A percentile compares a stretch with the other conserved stretches of the same genome.
phyloP scores from a whole-genome alignment of 1,139 yeast genomes.

The Suhomyces yuchorum region DNA sequence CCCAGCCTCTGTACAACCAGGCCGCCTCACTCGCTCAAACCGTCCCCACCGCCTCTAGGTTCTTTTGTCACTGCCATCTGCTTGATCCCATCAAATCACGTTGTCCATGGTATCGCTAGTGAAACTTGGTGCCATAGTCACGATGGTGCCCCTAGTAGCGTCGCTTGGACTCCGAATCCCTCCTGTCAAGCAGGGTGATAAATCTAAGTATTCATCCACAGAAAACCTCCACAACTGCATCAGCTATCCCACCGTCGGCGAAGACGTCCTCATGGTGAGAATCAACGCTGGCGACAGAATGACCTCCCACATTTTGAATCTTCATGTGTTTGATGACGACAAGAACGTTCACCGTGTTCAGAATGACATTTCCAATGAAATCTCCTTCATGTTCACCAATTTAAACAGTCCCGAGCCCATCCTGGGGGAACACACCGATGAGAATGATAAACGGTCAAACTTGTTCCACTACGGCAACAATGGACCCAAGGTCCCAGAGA shows the following conservation, averaged over 20 bases:
- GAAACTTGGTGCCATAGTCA: conserved; percentile 1
- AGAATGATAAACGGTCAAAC: conserved; percentile 14
- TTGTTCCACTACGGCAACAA: conserved; percentile 15
- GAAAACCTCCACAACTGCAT: conserved; percentile 38
- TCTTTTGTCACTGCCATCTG: neutral
- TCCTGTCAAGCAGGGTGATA: conserved; percentile 29
- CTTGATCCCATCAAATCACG: neutral
- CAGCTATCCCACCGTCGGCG: conserved; percentile 39
- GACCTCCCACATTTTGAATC: conserved; percentile 38
- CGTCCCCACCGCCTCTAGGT: neutral
- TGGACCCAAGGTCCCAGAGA: neutral
- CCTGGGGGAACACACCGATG: conserved; percentile 3
- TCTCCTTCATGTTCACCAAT: conserved; percentile 40
- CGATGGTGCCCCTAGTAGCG: conserved; percentile 11
- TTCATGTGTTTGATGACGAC: conserved; percentile 42
- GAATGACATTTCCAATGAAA: conserved; percentile 32
- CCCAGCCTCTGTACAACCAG: neutral
- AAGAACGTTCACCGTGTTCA: conserved; percentile 37
- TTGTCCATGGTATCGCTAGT: conserved; percentile 11
- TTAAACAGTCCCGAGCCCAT: conserved; percentile 23
- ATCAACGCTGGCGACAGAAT: conserved; percentile 34
- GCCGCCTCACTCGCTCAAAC: neutral
- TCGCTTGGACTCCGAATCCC: conserved; percentile 27
- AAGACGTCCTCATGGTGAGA: conserved; percentile 41
- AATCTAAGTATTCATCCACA: conserved; percentile 28